These are phyloP conservation scores for Penicillium psychrosexuale DNA, from an alignment of 2,329 filamentous ascomycete genomes.

Conservation along the genomic window DNA sequence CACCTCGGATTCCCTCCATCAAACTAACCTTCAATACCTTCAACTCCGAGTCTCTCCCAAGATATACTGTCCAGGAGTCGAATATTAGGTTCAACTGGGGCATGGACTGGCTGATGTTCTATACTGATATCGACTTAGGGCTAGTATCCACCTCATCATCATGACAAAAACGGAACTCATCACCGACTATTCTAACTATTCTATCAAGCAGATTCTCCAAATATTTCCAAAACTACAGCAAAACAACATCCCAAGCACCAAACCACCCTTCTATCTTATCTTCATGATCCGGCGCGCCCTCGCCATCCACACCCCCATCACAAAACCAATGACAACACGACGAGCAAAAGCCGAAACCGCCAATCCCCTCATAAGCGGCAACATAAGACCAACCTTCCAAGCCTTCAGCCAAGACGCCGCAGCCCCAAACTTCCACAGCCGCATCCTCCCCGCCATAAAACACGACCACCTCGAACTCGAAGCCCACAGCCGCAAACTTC, in stretches of 20 bases:
- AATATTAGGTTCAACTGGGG: not conserved
- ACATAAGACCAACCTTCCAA: conserved; percentile 10
- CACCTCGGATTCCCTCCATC: conserved; percentile 59
- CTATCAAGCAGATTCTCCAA: not conserved
- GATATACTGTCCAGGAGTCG: too few relatives aligned
- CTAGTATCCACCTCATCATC: conserved; percentile 11
- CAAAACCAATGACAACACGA: not conserved
- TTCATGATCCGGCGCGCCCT: not conserved
- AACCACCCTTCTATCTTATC: not conserved
- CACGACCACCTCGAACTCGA: conserved; percentile 45
- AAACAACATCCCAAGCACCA: not conserved
- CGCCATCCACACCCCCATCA: not conserved
- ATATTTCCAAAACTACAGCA: not conserved
- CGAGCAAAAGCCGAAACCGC: not conserved
- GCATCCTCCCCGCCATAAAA: conserved; percentile 40
- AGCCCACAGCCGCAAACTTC: conserved; percentile 44
- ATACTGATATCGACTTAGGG: conserved; percentile 17
- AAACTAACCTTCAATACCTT: too few relatives aligned
- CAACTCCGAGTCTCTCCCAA: too few relatives aligned
- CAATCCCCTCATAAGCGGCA: conserved; percentile 1
- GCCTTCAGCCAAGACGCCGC: conserved; percentile 8
- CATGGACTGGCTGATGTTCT: conserved; percentile 53
- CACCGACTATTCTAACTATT: not conserved
- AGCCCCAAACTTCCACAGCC: conserved; percentile 6
- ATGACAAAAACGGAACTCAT: conserved; percentile 12